Evolutionary conservation across 495 filamentous ascomycete species (phyloP), one percentile per base, ranked within the genome.

Genomic region (Neurospora sp.): DNA sequence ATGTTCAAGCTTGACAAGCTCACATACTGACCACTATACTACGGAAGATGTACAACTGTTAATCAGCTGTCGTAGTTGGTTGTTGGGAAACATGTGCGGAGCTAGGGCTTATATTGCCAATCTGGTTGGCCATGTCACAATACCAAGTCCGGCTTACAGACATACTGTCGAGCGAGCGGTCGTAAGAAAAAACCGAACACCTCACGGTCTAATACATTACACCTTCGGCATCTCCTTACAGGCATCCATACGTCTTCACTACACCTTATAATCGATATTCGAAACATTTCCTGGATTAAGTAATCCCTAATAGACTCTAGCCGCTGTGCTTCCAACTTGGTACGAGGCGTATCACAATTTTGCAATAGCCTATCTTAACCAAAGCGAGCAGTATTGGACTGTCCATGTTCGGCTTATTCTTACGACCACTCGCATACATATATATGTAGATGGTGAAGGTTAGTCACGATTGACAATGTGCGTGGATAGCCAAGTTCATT

Each of bases 31-130:
- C 46, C 46, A 54, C 54, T 62, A 62, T 62, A 62, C 54, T 62
- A 62, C 54, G 54, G 54, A 62, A 62, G 54, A 62, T 62, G 11
- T 35, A 62, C 54, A 62, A 62, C 54, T 62, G 54, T 62, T 62
- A 35, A 16, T 62, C 54, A 62, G 54, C 54, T 62, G 27, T 62
- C 54, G 54, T 62, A 62, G 54, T 62, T 27, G 12, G 27, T 35
- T 62, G 12, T 16, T 35, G 54, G 14, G 1, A 5, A 12, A 10
- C 0, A 1, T 0, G 0, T 0, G 1, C 14, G 7, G 0, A 66
- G 0, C 14, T 9, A 18, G 6, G 0, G 2, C 23, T 16, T 35
- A 66, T 66, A 66, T 62, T 16, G 8, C 7, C 1, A 46, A 11
- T 1, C 4, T 1, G 0, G 3, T 10, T 20, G 18, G 42, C 42